Conservation (phyloP, 2,329 filamentous ascomycete genomes). For the Neoscytalidium dimidiatum region DNA sequence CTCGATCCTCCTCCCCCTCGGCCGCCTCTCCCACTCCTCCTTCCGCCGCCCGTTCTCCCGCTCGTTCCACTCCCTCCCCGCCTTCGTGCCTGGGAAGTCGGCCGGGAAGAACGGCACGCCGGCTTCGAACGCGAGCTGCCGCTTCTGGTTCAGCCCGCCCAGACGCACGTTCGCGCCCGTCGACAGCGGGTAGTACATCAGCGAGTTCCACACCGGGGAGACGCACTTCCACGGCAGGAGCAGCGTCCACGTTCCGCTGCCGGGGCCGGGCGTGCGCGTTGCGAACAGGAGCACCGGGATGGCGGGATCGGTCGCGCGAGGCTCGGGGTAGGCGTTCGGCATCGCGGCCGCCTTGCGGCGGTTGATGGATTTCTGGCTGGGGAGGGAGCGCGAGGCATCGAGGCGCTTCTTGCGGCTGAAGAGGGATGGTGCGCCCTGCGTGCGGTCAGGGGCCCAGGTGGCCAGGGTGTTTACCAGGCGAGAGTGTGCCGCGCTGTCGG, state of each 20-base stretch:
- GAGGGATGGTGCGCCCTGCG: conserved; percentile 53
- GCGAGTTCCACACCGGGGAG: conserved; percentile 77
- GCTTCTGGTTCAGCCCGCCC: conserved; percentile 76
- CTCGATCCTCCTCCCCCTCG: conserved; percentile 77
- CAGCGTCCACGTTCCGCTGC: conserved; percentile 75
- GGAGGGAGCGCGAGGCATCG: conserved; percentile 65
- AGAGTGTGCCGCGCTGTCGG: conserved; percentile 29
- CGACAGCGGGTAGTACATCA: conserved; percentile 80
- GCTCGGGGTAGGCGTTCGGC: conserved; percentile 64
- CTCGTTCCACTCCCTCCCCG: conserved; percentile 77
- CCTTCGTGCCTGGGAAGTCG: conserved; percentile 77
- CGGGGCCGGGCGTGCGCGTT: conserved; percentile 54
- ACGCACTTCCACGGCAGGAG: conserved; percentile 91
- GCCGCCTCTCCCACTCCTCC: conserved; percentile 71
- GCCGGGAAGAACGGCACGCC: conserved; percentile 80
- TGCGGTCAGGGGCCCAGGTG: conserved; percentile 66
- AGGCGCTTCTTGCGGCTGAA: conserved; percentile 71
- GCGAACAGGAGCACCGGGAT: conserved; percentile 77
- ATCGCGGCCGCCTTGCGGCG: conserved; percentile 66
- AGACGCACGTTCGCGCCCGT: conserved; percentile 80
- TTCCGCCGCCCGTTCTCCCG: conserved; percentile 62
- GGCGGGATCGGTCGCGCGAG: conserved; percentile 64
- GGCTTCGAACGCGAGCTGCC: conserved; percentile 80
- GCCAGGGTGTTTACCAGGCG: conserved; percentile 63
- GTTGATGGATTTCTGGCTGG: conserved; percentile 78